Percentiles rank a stretch among this genome's conserved stretches.
These are phyloP conservation scores for Exophiala sideris DNA, from an alignment of 2,329 filamentous ascomycete genomes.

Conservation along the genomic window DNA sequence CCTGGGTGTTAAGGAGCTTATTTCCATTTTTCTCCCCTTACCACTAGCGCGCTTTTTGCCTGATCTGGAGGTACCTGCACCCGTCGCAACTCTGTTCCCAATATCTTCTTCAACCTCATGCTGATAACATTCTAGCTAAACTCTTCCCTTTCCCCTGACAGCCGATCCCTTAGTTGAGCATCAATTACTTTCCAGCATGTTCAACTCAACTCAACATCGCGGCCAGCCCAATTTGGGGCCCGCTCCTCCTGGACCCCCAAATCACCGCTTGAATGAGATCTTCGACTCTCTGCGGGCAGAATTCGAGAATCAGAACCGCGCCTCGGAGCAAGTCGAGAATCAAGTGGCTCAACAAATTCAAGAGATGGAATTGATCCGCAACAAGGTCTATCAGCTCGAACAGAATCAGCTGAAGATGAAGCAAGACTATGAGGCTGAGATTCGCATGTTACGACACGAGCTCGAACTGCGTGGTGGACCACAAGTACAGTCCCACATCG, in stretches of 20 bases:
- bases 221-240: conserved; percentile 36
- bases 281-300: conserved; percentile 87
- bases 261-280: conserved; percentile 79
- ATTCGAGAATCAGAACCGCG: conserved; percentile 79
- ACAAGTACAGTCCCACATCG: conserved; percentile 61
- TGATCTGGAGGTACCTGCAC: conserved; percentile 16
- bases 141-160: not conserved
- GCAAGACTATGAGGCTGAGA: conserved; percentile 92
- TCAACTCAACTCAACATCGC: conserved; percentile 29
- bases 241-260: conserved; percentile 50
- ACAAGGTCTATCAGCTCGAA: conserved; percentile 91
- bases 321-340: conserved; percentile 84
- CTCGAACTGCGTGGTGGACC: conserved; percentile 69
- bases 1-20: conserved; percentile 15
- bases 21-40: conserved; percentile 25
- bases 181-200: conserved; percentile 21
- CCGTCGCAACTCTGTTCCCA: conserved; percentile 8
- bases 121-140: not conserved
- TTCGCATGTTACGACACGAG: conserved; percentile 79
- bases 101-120: conserved; percentile 1
- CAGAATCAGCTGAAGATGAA: conserved; percentile 85
- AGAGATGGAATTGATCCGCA: conserved; percentile 90
- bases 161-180: not conserved
- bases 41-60: conserved; percentile 24
- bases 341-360: conserved; percentile 92